Percentiles rank a stretch among this genome's conserved stretches.
Evolutionary conservation across 306 rosid species (phyloP).

Genomic region (Begonia peltatifolia): DNA sequence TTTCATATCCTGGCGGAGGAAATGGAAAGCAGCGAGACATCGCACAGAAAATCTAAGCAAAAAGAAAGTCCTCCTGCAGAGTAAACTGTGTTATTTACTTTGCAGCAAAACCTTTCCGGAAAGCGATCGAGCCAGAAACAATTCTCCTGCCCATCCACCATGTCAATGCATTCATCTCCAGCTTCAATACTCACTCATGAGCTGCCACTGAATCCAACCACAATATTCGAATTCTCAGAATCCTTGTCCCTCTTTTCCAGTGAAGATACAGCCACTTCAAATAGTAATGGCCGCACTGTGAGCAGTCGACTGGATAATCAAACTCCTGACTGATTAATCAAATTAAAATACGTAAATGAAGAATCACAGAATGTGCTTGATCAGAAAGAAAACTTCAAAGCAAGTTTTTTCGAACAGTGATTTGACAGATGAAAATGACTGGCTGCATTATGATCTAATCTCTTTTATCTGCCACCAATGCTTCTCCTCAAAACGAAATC

Average conservation of each 20-base stretch:
- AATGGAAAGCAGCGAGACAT: conserved; percentile 99
- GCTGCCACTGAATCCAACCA: conserved; percentile 23
- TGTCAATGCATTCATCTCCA: conserved; percentile 77
- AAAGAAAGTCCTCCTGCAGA: conserved; percentile 30
- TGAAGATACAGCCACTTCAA: conserved; percentile 1
- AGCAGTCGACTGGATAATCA: too few species aligned
- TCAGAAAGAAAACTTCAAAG: too few species aligned
- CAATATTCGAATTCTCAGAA: conserved; percentile 17
- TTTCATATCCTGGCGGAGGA: conserved; percentile 90
- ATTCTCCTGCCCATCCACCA: conserved; percentile 93
- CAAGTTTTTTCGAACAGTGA: too few species aligned
- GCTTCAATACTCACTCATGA: conserved; percentile 41
- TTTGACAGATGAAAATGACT: too few species aligned
- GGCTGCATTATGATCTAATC: too few species aligned
- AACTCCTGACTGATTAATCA: too few species aligned
- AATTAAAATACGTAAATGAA: too few species aligned
- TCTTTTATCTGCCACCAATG: too few species aligned
- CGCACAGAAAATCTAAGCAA: conserved; percentile 46
- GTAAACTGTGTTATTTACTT: conserved; percentile 35
- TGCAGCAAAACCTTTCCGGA: conserved; percentile 36
- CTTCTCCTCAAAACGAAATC: too few species aligned
- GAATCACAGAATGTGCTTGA: too few species aligned
- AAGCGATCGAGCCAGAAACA: conserved; percentile 68
- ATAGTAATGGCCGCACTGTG: too few species aligned
- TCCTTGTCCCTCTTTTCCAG: conserved; percentile 14